Conservation (phyloP, 305 asterid genomes). For the Coffea humblotiana region DNA sequence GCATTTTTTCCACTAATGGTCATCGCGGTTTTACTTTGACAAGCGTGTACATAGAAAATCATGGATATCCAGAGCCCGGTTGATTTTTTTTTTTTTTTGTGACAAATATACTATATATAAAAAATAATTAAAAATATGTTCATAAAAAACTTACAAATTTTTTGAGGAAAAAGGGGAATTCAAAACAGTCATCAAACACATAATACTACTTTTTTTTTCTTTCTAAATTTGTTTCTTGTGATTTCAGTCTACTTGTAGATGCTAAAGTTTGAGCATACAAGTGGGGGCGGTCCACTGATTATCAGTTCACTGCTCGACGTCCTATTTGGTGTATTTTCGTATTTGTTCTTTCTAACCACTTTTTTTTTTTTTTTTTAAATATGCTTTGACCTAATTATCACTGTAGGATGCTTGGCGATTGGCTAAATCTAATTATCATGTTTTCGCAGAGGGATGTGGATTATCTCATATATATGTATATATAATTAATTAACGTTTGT, state of each 20-base stretch:
- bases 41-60: too few relatives aligned
- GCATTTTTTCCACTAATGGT: neutral
- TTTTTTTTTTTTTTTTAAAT: neutral
- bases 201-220: neutral
- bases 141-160: too few relatives aligned
- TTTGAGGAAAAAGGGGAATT: too few relatives aligned
- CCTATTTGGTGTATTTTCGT: neutral
- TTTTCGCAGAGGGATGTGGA: neutral
- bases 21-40: neutral
- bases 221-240: too few relatives aligned
- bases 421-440: neutral
- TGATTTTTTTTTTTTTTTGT: too few relatives aligned
- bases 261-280: neutral
- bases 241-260: neutral
- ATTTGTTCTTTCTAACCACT: neutral
- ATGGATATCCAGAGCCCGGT: too few relatives aligned
- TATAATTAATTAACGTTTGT: too few relatives aligned
- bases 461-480: too few relatives aligned
- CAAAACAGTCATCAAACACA: too few relatives aligned
- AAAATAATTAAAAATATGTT: too few relatives aligned
- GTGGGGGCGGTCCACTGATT: neutral
- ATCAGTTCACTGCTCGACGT: neutral
- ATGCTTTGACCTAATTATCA: neutral
- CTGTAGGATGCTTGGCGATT: neutral
- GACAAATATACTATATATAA: too few relatives aligned